phyloP scores from a whole-genome alignment of 305 asterid species.

The Fraxinus xanthoxyloides region DNA sequence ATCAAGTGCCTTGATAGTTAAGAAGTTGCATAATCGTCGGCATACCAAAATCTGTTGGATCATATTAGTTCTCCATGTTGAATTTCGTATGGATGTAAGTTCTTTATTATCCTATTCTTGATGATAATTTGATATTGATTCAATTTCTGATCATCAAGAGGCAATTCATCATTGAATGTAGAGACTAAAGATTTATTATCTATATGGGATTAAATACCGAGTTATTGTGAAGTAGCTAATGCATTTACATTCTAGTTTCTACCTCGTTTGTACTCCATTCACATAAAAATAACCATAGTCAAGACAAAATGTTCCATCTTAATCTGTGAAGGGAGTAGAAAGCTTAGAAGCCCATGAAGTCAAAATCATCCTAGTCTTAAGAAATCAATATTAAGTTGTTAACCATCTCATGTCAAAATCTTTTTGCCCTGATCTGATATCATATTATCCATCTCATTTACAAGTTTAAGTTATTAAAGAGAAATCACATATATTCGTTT shows the following conservation, averaged over 20 bases:
- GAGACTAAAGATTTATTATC: background rate
- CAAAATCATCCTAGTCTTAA: background rate
- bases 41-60: background rate
- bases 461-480: background rate
- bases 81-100: background rate
- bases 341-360: background rate
- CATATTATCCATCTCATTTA: background rate
- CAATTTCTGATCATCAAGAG: background rate
- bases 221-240: background rate
- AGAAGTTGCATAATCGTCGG: background rate
- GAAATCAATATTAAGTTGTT: background rate
- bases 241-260: background rate
- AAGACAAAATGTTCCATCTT: background rate
- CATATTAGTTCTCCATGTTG: background rate
- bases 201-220: background rate
- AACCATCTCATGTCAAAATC: background rate
- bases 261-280: background rate
- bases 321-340: background rate
- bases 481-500: background rate
- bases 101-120: background rate
- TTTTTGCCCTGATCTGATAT: background rate
- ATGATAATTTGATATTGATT: background rate
- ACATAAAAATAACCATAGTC: background rate
- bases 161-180: background rate
- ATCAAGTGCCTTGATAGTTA: background rate